A percentile compares a stretch with the other conserved stretches of the same genome.
phyloP scores from a whole-genome alignment of 306 rosid genomes.

The Vigna reflexopilosa region DNA sequence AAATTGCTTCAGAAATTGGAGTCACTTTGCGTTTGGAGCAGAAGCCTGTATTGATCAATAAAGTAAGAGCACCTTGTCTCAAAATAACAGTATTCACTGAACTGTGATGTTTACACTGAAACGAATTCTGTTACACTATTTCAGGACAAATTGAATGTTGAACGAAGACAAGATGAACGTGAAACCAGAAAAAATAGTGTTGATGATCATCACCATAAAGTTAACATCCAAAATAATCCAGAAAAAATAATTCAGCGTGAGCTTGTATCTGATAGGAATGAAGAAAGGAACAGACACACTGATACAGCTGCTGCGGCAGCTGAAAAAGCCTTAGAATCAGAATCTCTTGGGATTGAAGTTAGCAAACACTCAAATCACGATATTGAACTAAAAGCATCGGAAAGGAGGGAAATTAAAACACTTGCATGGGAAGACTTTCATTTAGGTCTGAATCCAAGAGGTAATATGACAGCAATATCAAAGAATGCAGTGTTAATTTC shows the following conservation, averaged over 20 bases:
- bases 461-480: conserved; percentile 1
- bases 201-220: conserved; percentile 35
- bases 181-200: conserved; percentile 29
- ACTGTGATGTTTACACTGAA: conserved; percentile 11
- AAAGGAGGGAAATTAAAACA: conserved; percentile 34
- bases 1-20: conserved; percentile 60
- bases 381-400: conserved; percentile 20
- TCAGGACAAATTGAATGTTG: conserved; percentile 51
- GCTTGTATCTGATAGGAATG: conserved; percentile 41
- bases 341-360: conserved; percentile 41
- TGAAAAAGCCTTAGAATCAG: conserved; percentile 52
- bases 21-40: conserved; percentile 56
- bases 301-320: conserved; percentile 36
- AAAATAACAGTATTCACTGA: conserved; percentile 13
- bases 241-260: conserved; percentile 24
- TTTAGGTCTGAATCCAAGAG: conserved; percentile 19
- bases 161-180: conserved; percentile 32
- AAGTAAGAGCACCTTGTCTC: conserved; percentile 43
- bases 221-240: conserved; percentile 26
- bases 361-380: conserved; percentile 28
- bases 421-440: conserved; percentile 43
- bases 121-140: conserved; percentile 14
- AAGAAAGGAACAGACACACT: conserved; percentile 46
- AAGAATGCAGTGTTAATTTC: conserved; percentile 17
- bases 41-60: conserved; percentile 36